These are phyloP conservation scores for Pichia sp. DNA, from an alignment of 1,139 yeast species.

Conservation along the genomic window DNA sequence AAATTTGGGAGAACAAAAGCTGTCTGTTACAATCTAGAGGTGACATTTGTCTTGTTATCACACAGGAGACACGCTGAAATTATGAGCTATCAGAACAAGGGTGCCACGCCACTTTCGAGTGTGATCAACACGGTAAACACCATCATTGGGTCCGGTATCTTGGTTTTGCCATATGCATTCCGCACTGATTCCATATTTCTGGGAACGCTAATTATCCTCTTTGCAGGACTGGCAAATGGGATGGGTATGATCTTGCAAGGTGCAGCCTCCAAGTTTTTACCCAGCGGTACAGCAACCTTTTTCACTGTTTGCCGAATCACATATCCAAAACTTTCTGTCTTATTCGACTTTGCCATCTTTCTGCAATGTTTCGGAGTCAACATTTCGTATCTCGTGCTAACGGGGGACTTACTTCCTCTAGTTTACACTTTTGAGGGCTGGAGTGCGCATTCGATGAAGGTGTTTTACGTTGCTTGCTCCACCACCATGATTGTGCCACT, in stretches of 20 bases:
- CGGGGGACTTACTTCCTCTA: slow-evolving; percentile 84
- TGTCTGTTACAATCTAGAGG: background rate
- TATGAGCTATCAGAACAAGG: slow-evolving; percentile 4
- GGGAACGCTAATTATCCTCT: slow-evolving; percentile 58
- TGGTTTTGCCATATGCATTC: slow-evolving; percentile 90
- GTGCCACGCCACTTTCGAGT: slow-evolving; percentile 29
- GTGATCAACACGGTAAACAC: slow-evolving; percentile 60
- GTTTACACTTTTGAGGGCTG: slow-evolving; percentile 34
- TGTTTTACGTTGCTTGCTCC: slow-evolving; percentile 66
- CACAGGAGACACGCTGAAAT: background rate
- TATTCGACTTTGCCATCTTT: slow-evolving; percentile 55
- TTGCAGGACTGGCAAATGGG: slow-evolving; percentile 78
- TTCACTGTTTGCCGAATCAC: slow-evolving; percentile 80
- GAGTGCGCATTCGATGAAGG: slow-evolving; percentile 33
- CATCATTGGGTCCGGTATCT: slow-evolving; percentile 84
- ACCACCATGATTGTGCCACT: slow-evolving; percentile 67
- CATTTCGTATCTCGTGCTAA: slow-evolving; percentile 80
- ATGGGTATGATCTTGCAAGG: slow-evolving; percentile 78
- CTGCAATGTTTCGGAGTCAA: slow-evolving; percentile 83
- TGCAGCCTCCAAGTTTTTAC: slow-evolving; percentile 64
- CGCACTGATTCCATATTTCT: slow-evolving; percentile 72
- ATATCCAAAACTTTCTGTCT: slow-evolving; percentile 74
- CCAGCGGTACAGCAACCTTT: slow-evolving; percentile 76
- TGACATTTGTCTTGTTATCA: no score
- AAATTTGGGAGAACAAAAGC: background rate